Base-by-base conservation (phyloP, 176 grass and related monocot genomes). In the Themeda triandra region DNA sequence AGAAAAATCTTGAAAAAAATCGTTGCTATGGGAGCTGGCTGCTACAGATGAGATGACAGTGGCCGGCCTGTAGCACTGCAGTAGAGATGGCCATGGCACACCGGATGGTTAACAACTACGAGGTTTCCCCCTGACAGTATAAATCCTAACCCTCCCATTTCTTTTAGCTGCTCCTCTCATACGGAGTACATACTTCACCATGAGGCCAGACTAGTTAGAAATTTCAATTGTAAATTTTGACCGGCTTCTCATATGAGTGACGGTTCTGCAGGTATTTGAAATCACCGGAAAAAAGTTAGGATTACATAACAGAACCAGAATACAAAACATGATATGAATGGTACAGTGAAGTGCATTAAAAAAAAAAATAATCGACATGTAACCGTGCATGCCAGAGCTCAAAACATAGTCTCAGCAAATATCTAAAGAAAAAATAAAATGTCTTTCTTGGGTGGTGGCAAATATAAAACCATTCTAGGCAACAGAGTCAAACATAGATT, bases 191-290 rank as follows among this genome's bases (percentile, higher is more conserved):
- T 63, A 71, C 64, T 44, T 42, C 24, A 39, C 11, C 37, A 66
- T 25, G 73, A 49, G 33, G 65, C 73, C 65, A 77, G 13, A 51
- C 60, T 63, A 30, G 25, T 62, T 53, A 71, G 46, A 48, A 65
- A 10, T 51, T 53, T 74, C 48, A 98, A 48, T 94, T 98, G 78
- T 93, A 95, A 83, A 98, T 95, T 83, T 85, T 94, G 79, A 95
- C 89, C 30, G 92, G 87, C 76, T 93, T 98, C 82, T 98, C 95
- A 24, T 84, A 82, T 19, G 84, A 69, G 79, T 94, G 92, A 23
- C 92, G 92, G 62, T 95, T 98, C 95, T 98, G 92, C 84, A 79
- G 32, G 63, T 64, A 83, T 18, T 82, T 71, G 9, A 88, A 85
- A 60, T 65, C 60, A 77, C 37, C 48, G 28, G 28, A 82, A 86